Percentiles rank a stretch among this genome's conserved stretches.
These are phyloP conservation scores for Solanum etuberosum DNA, from an alignment of 257 asterid species.

Conservation along the genomic window DNA sequence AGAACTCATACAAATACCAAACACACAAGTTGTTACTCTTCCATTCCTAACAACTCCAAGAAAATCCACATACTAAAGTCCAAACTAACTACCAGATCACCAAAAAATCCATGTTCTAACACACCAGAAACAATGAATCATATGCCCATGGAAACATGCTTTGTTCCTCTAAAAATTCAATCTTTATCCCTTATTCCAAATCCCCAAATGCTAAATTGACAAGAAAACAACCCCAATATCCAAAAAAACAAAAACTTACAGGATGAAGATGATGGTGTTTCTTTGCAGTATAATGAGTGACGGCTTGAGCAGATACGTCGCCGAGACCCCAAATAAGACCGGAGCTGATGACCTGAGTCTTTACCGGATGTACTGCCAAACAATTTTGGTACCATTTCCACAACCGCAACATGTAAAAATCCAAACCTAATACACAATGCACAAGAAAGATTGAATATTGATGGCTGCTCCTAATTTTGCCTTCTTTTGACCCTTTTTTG, in stretches of 20 bases:
- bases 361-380: constrained; percentile 62
- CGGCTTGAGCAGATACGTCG: constrained; percentile 66
- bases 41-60: neutral
- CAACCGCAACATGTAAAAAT: constrained; percentile 29
- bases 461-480: neutral
- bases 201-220: neutral
- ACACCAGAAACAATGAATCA: neutral
- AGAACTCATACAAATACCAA: neutral
- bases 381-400: constrained; percentile 84
- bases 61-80: neutral
- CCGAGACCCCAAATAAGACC: constrained; percentile 77
- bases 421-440: neutral
- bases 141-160: too few relatives aligned
- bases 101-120: neutral
- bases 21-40: neutral
- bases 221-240: neutral
- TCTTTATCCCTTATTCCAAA: neutral
- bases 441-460: neutral
- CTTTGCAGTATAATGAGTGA: constrained; percentile 50
- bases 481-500: neutral
- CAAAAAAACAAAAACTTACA: constrained; percentile 14
- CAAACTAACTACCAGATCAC: neutral
- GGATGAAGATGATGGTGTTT: constrained; percentile 7
- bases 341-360: constrained; percentile 82
- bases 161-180: neutral